Evolutionary conservation across 2,329 filamentous ascomycete species (phyloP).

Genomic region (Eutypa lata): DNA sequence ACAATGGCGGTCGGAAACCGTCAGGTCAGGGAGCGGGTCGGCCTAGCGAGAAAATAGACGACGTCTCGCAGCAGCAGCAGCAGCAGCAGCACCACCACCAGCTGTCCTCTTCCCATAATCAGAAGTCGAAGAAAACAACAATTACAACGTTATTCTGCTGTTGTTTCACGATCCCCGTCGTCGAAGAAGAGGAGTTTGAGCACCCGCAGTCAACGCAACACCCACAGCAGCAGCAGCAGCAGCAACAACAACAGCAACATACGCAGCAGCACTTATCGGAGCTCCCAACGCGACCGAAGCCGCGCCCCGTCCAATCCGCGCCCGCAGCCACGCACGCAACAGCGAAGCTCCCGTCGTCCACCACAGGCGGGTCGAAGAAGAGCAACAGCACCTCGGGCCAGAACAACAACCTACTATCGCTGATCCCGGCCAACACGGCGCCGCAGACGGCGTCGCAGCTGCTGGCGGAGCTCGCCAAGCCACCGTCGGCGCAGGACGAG

Average conservation of each 20-base stretch:
- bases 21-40: conserved; percentile 16
- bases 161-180: conserved; percentile 50
- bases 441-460: conserved; percentile 68
- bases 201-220: too few species aligned
- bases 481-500: conserved; percentile 72
- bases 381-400: conserved; percentile 25
- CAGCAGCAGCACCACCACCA: not conserved
- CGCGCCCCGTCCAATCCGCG: conserved; percentile 42
- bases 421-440: conserved; percentile 67
- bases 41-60: conserved; percentile 24
- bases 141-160: conserved; percentile 37
- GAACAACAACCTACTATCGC: conserved; percentile 52
- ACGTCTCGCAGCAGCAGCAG: conserved; percentile 7
- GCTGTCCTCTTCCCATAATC: conserved; percentile 8
- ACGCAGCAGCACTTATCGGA: conserved; percentile 29
- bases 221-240: too few species aligned
- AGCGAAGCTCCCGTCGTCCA: conserved; percentile 25
- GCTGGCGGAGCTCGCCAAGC: conserved; percentile 71
- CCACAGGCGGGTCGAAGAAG: conserved; percentile 7
- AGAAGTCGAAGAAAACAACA: conserved; percentile 24
- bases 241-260: too few species aligned
- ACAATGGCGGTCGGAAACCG: conserved; percentile 19
- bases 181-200: conserved; percentile 35
- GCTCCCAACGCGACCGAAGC: conserved; percentile 42
- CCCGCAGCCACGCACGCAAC: conserved; percentile 25